Conservation (phyloP, 2,329 filamentous ascomycete species). For the Endoconidiophora laricicola region DNA sequence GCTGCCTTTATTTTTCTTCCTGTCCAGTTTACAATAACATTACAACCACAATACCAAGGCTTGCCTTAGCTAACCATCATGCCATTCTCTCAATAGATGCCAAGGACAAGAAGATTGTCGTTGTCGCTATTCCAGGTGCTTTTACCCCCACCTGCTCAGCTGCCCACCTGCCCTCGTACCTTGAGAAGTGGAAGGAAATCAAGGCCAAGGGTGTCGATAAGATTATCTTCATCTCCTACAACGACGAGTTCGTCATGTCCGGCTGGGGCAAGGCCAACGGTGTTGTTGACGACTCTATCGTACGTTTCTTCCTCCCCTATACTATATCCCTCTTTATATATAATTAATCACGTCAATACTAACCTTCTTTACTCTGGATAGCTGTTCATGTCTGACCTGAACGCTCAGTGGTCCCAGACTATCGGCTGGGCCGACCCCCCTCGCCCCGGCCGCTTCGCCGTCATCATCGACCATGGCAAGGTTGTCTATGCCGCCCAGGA, state of each 20-base stretch:
- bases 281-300: constrained; percentile 49
- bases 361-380: constrained; percentile 16
- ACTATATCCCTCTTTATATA: background rate
- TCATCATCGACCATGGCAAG: constrained; percentile 71
- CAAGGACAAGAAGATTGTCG: constrained; percentile 38
- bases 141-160: constrained; percentile 80
- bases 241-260: constrained; percentile 76
- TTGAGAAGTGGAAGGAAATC: constrained; percentile 52
- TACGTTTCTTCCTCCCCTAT: constrained; percentile 19
- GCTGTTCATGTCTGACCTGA: constrained; percentile 61
- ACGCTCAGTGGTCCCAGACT: constrained; percentile 55
- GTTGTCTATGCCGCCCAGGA: constrained; percentile 67
- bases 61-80: constrained; percentile 2
- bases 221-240: constrained; percentile 66
- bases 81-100: constrained; percentile 25
- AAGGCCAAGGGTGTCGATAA: constrained; percentile 69
- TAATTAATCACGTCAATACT: background rate
- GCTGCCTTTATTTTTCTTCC: constrained; percentile 4
- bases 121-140: constrained; percentile 47
- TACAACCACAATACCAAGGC: background rate
- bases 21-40: background rate
- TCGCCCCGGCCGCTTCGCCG: constrained; percentile 62
- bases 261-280: constrained; percentile 82
- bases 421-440: constrained; percentile 64
- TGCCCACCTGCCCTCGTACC: constrained; percentile 66